phyloP scores from a whole-genome alignment of 1,139 yeast species.

The Blastobotrys arbuscula region DNA sequence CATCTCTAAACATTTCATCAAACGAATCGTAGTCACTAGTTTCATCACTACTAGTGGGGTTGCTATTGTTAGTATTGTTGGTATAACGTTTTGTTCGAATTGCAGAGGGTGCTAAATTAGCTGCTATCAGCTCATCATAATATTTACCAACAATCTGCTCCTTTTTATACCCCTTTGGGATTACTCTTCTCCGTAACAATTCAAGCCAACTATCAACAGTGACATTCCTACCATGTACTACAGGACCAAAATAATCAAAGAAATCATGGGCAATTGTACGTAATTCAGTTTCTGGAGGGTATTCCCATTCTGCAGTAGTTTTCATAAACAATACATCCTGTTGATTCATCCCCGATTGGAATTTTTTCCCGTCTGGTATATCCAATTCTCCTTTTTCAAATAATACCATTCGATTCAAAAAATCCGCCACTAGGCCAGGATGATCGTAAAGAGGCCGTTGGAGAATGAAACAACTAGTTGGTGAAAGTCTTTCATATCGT shows the following conservation, averaged over 20 bases:
- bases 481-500: neutral
- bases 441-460: constrained; percentile 1
- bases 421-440: neutral
- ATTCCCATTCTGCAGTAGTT: constrained; percentile 8
- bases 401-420: neutral
- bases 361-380: neutral
- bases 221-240: constrained; percentile 3
- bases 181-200: neutral
- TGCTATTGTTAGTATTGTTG: too few relatives aligned
- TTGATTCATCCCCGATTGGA: neutral
- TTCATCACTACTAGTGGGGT: neutral
- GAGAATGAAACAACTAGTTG: neutral
- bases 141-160: neutral
- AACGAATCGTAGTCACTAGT: neutral
- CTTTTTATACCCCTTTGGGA: neutral
- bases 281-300: constrained; percentile 5
- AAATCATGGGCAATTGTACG: constrained; percentile 1
- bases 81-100: neutral
- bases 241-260: neutral
- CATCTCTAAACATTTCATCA: constrained; percentile 3
- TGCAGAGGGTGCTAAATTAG: neutral
- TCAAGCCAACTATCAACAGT: constrained; percentile 3
- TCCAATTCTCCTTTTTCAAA: constrained; percentile 1
- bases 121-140: neutral
- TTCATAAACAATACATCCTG: constrained; percentile 1